These are phyloP conservation scores for Mucor saturninus DNA, from an alignment of 371 early-diverging fungal genomes.

Conservation along the genomic window DNA sequence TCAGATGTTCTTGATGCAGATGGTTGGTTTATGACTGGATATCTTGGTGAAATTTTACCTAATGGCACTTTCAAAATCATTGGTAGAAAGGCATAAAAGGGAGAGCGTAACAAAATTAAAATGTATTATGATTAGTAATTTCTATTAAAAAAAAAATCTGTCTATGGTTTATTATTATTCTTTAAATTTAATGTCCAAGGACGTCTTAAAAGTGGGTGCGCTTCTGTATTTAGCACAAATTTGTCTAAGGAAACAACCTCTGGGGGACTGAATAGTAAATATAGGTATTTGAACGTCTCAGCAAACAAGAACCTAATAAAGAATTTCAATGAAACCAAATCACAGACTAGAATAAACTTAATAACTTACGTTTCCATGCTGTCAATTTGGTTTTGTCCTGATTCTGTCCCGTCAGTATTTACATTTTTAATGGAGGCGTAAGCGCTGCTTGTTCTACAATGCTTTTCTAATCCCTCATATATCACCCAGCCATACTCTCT, in stretches of 20 bases:
- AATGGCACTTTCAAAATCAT: constrained; percentile 70
- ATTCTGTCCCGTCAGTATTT: constrained; percentile 22
- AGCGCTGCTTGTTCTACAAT: constrained; percentile 61
- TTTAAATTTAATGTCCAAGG: constrained; percentile 19
- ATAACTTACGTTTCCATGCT: constrained; percentile 51
- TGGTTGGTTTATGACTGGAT: constrained; percentile 89
- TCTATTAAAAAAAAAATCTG: background rate
- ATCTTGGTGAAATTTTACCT: constrained; percentile 73
- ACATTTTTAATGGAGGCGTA: constrained; percentile 69
- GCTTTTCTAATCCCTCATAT: constrained; percentile 70
- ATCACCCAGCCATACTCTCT: constrained; percentile 79
- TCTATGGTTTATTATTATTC: background rate
- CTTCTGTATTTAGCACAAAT: constrained; percentile 77
- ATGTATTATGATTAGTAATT: background rate
- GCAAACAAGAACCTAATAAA: constrained; percentile 71
- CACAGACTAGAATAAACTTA: background rate
- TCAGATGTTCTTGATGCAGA: constrained; percentile 67
- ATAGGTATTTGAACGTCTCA: constrained; percentile 90
- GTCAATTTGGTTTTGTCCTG: constrained; percentile 41
- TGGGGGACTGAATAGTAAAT: constrained; percentile 73
- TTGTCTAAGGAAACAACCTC: constrained; percentile 68
- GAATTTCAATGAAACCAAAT: background rate
- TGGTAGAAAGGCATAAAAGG: constrained; percentile 35
- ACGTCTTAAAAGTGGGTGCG: constrained; percentile 58
- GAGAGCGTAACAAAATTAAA: too few species aligned